A percentile compares a stretch with the other conserved stretches of the same genome.
Conservation (phyloP, 495 filamentous ascomycete genomes). For the Baudoinia panamericana region DNA sequence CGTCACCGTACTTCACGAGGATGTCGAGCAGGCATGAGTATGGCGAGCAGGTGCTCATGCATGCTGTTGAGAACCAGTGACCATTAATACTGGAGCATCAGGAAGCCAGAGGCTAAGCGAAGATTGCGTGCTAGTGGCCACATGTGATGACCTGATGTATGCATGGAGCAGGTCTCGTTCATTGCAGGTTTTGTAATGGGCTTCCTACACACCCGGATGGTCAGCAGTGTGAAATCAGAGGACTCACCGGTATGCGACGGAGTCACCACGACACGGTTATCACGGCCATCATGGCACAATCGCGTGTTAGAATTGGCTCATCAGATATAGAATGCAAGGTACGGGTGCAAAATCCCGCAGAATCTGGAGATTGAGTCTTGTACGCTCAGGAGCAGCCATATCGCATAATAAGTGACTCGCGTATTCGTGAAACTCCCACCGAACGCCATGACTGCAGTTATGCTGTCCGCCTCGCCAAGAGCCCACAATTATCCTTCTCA, state of each 20-base stretch:
- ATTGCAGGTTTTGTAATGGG: no score
- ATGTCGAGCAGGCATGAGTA: not conserved
- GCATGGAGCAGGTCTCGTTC: no score
- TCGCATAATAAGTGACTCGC: not conserved
- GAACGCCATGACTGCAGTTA: not conserved
- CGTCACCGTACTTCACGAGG: not conserved
- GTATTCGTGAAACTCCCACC: not conserved
- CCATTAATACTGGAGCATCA: no score
- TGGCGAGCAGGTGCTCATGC: not conserved
- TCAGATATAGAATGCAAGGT: not conserved
- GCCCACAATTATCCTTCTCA: slow-evolving; percentile 1
- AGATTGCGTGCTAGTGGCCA: no score
- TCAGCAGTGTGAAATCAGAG: no score
- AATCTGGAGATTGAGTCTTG: slow-evolving; percentile 2
- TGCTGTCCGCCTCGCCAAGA: not conserved
- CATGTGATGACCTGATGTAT: not conserved
- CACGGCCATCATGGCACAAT: no score
- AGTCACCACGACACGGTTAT: no score
- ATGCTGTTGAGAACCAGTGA: no score
- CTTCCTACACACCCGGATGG: no score
- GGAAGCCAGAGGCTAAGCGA: no score
- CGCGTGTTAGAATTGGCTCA: not conserved
- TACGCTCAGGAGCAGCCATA: not conserved
- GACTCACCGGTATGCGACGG: no score
- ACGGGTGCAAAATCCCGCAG: not conserved